Conservation (phyloP, 2,329 filamentous ascomycete species). For the Colletotrichum sp. region DNA sequence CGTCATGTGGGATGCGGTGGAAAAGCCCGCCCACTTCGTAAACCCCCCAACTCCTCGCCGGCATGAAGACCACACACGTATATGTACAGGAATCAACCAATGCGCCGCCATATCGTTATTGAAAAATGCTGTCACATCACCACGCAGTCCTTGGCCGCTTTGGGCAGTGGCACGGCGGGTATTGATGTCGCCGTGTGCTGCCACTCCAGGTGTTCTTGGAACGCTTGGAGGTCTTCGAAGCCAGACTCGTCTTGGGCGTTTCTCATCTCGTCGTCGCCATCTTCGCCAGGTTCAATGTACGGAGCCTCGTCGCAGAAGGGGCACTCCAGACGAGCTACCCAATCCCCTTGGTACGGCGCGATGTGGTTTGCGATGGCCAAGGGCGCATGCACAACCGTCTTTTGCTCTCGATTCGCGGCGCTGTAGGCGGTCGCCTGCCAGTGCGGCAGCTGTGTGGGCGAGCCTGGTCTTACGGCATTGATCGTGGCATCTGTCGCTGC, state of each 20-base stretch:
- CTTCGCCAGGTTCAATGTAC: conserved; percentile 44
- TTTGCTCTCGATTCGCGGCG: conserved; percentile 40
- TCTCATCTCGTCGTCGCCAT: conserved; percentile 56
- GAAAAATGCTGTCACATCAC: conserved; percentile 46
- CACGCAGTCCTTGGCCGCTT: conserved; percentile 42
- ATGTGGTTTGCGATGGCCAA: conserved; percentile 64
- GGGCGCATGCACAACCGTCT: conserved; percentile 61
- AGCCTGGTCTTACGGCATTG: conserved; percentile 3
- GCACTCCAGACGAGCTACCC: conserved; percentile 57
- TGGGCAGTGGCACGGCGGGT: conserved; percentile 34
- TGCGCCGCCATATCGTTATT: conserved; percentile 8
- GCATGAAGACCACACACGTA: neutral
- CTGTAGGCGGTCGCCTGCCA: conserved; percentile 59
- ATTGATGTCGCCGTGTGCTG: conserved; percentile 50
- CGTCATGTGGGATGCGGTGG: neutral
- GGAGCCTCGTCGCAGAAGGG: conserved; percentile 61
- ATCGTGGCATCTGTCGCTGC: neutral
- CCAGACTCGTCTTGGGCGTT: conserved; percentile 52
- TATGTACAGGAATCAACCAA: neutral
- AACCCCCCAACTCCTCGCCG: conserved; percentile 16
- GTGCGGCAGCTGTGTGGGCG: conserved; percentile 32
- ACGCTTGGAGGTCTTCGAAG: conserved; percentile 52
- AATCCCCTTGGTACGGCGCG: conserved; percentile 54
- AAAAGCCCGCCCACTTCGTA: neutral
- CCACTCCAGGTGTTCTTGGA: conserved; percentile 64